phyloP scores from a whole-genome alignment of 108 stramenopile species.

The Parietichytrium sp. region DNA sequence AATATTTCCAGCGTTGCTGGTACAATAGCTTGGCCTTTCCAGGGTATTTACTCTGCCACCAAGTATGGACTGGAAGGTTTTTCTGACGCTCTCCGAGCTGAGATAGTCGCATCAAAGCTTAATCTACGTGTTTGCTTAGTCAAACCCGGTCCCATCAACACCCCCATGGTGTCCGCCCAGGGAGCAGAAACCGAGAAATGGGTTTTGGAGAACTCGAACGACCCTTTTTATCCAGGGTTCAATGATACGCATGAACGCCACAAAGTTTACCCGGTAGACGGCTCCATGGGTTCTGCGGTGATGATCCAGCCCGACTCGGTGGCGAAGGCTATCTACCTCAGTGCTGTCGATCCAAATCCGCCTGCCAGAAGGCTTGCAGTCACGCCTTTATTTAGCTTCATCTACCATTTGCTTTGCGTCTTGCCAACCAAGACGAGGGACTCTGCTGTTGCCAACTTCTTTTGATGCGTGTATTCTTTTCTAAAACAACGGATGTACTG shows the following conservation, averaged over 20 bases:
- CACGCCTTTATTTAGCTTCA: not conserved
- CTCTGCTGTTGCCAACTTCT: too few species aligned
- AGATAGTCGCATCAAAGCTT: not conserved
- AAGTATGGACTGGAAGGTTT: slow-evolving; percentile 22
- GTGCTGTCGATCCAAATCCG: not conserved
- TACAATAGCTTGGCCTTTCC: slow-evolving; percentile 1
- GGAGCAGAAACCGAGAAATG: not conserved
- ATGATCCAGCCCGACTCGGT: not conserved
- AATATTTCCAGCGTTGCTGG: not conserved
- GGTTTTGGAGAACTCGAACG: not conserved
- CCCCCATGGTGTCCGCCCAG: not conserved
- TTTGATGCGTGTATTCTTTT: too few species aligned
- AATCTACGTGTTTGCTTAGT: not conserved
- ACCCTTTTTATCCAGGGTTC: not conserved
- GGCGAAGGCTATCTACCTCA: not conserved
- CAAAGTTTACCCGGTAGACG: not conserved
- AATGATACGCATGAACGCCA: not conserved
- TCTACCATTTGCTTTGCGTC: too few species aligned
- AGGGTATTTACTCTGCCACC: not conserved
- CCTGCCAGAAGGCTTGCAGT: not conserved
- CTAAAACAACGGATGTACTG: too few species aligned
- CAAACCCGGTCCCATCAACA: slow-evolving; percentile 7
- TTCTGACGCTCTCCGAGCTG: not conserved
- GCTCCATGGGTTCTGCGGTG: not conserved
- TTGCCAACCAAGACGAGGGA: too few species aligned